Evolutionary conservation across 2,329 filamentous ascomycete genomes (phyloP).

Genomic region (Diaporthe ampelina): DNA sequence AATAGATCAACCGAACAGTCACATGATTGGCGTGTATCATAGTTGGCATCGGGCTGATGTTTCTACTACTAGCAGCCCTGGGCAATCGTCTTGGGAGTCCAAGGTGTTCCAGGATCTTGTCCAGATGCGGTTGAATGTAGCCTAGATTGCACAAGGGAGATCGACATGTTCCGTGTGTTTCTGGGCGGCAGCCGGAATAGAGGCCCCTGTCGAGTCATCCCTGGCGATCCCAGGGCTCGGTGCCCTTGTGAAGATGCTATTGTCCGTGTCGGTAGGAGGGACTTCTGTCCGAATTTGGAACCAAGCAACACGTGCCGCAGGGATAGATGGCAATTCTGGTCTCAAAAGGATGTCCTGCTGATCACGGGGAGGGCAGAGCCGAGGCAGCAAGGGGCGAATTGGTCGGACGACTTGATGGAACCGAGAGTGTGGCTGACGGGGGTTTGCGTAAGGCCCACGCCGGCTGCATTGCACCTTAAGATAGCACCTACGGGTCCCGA

Average conservation of each 20-base stretch:
- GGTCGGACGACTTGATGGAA: conserved; percentile 28
- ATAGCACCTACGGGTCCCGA: too few relatives aligned
- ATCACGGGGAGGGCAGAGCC: conserved; percentile 20
- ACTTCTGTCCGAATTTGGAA: not conserved
- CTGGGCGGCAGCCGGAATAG: conserved; percentile 26
- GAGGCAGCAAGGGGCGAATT: conserved; percentile 31
- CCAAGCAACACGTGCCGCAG: conserved; percentile 10
- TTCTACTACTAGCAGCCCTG: not conserved
- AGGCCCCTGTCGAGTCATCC: conserved; percentile 3
- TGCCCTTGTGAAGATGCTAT: not conserved
- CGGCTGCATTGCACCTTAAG: too few relatives aligned
- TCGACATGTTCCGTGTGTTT: conserved; percentile 24
- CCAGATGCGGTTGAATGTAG: not conserved
- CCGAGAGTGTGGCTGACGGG: conserved; percentile 28
- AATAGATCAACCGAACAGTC: not conserved
- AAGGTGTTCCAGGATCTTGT: not conserved
- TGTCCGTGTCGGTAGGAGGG: not conserved
- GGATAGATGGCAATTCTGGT: conserved; percentile 14
- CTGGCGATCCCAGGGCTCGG: conserved; percentile 19
- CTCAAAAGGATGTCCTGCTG: conserved; percentile 8
- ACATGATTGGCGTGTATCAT: not conserved
- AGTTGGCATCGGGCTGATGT: not conserved
- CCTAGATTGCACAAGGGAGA: conserved; percentile 7
- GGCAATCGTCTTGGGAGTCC: not conserved
- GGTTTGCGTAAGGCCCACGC: conserved; percentile 2